These are phyloP conservation scores for Backusella tuberculispora DNA, from an alignment of 192 early-diverging fungal genomes.

Conservation along the genomic window DNA sequence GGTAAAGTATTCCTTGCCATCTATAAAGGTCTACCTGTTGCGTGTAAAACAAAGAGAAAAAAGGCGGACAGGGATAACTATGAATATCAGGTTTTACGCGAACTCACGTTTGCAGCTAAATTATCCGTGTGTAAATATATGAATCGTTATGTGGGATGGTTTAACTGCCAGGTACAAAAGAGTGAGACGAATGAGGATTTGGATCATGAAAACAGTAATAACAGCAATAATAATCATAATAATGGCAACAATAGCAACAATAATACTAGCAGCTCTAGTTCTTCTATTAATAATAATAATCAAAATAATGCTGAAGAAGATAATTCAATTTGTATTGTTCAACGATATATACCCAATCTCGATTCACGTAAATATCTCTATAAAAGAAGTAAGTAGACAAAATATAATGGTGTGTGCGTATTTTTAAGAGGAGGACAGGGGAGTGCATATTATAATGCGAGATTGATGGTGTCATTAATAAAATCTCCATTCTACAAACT, in stretches of 20 bases:
- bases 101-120: slow-evolving; percentile 27
- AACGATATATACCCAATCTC: slow-evolving; percentile 11
- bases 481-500: not conserved
- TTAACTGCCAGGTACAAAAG: not conserved
- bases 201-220: not conserved
- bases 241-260: too few species aligned
- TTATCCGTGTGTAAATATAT: slow-evolving; percentile 10
- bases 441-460: not conserved
- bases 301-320: not conserved
- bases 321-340: slow-evolving; percentile 9
- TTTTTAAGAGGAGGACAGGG: not conserved
- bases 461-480: not conserved
- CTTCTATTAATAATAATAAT: not conserved
- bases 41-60: slow-evolving; percentile 20
- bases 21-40: slow-evolving; percentile 16
- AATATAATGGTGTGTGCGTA: too few species aligned
- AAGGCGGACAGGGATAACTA: not conserved
- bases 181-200: not conserved
- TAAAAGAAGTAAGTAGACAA: slow-evolving; percentile 22
- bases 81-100: not conserved
- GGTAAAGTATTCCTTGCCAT: slow-evolving; percentile 1
- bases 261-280: too few species aligned
- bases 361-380: slow-evolving; percentile 27
- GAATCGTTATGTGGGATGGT: slow-evolving; percentile 21
- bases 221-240: not conserved